phyloP scores from a whole-genome alignment of 371 early-diverging fungal genomes.

The Blastocladiella emersonii region DNA sequence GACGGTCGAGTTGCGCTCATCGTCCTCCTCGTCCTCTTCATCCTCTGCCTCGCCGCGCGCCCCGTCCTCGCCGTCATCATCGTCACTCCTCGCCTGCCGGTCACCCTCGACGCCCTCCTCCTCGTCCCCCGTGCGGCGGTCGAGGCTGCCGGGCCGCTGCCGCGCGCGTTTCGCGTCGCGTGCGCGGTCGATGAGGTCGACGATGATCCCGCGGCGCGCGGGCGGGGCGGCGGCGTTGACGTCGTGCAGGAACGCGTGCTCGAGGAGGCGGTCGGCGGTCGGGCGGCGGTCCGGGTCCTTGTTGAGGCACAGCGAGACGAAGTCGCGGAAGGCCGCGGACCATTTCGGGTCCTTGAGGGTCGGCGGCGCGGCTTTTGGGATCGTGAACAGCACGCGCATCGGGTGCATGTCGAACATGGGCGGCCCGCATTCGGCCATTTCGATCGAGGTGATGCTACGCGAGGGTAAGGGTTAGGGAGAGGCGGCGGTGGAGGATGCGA shows the following conservation, averaged over 20 bases:
- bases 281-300: slow-evolving; percentile 34
- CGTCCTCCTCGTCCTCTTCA: slow-evolving; percentile 4
- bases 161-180: slow-evolving; percentile 21
- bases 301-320: slow-evolving; percentile 25
- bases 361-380: slow-evolving; percentile 31
- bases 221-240: neutral
- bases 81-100: slow-evolving; percentile 11
- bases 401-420: slow-evolving; percentile 40
- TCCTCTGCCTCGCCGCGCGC: neutral
- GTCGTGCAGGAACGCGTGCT: slow-evolving; percentile 10
- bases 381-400: slow-evolving; percentile 35
- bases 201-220: slow-evolving; percentile 10
- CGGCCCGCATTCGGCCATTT: slow-evolving; percentile 37
- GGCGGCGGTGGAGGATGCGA: neutral
- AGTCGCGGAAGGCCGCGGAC: slow-evolving; percentile 24
- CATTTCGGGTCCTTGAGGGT: slow-evolving; percentile 21
- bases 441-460: slow-evolving; percentile 29
- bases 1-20: neutral
- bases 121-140: slow-evolving; percentile 9
- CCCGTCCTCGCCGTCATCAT: slow-evolving; percentile 8
- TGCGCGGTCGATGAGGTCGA: slow-evolving; percentile 23
- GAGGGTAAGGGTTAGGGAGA: neutral
- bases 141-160: slow-evolving; percentile 1
- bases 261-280: slow-evolving; percentile 23
- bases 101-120: slow-evolving; percentile 13